These are phyloP conservation scores for Rhodamnia argentea DNA, from an alignment of 345 rosid species.

Conservation along the genomic window DNA sequence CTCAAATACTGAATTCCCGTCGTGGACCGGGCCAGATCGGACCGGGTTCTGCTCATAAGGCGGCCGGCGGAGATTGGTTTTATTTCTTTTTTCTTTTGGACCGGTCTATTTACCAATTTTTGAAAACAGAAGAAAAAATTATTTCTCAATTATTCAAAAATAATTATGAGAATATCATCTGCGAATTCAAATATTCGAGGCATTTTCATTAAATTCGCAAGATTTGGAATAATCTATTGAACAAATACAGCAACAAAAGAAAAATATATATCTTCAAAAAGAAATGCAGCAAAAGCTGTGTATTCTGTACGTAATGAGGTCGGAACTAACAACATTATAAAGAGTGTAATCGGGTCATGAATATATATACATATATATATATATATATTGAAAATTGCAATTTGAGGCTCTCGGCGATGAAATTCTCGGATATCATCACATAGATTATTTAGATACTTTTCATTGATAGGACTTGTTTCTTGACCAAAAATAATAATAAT, in stretches of 20 bases:
- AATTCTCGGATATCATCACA: rapidly evolving
- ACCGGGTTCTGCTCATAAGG: not conserved
- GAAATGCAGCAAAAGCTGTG: not conserved
- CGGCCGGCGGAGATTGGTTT: not conserved
- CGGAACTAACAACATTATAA: rapidly evolving
- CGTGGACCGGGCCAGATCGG: not conserved
- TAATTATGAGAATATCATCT: too few relatives aligned
- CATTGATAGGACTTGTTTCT: not conserved
- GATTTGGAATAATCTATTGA: not conserved
- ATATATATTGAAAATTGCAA: not conserved
- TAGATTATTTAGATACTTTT: not conserved
- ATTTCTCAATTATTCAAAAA: not conserved
- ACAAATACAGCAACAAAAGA: too few relatives aligned
- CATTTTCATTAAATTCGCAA: not conserved
- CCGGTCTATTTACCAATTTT: not conserved
- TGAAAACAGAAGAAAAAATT: not conserved
- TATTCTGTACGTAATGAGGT: not conserved
- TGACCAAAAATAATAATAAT: too few relatives aligned
- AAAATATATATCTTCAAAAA: too few relatives aligned
- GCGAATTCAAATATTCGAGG: not conserved
- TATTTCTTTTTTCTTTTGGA: not conserved
- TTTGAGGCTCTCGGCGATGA: rapidly evolving
- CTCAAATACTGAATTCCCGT: not conserved
- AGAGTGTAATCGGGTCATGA: not conserved
- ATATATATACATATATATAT: too few relatives aligned